Evolutionary conservation across 2,329 filamentous ascomycete species (phyloP).

Genomic region (Rutstroemia sp.): DNA sequence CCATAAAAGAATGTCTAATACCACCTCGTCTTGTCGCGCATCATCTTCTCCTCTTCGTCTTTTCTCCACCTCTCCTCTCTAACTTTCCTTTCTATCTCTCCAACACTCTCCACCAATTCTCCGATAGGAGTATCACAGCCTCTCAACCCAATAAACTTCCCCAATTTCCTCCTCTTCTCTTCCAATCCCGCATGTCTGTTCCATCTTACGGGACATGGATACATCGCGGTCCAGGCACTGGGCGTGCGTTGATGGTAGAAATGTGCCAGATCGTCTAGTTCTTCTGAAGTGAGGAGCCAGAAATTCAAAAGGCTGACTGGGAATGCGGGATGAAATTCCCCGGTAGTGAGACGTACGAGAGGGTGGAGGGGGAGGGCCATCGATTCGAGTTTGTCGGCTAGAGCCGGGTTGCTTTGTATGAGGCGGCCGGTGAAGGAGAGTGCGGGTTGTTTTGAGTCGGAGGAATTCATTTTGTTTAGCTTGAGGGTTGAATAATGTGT

Average conservation of each 20-base stretch:
- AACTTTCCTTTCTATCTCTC: constrained; percentile 33
- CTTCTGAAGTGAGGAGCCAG: constrained; percentile 63
- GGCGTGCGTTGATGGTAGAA: constrained; percentile 67
- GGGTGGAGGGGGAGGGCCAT: constrained; percentile 60
- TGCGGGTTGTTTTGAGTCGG: not conserved
- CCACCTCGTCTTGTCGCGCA: constrained; percentile 20
- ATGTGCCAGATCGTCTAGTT: constrained; percentile 62
- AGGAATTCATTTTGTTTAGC: not conserved
- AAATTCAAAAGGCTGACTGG: constrained; percentile 61
- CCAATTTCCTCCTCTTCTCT: constrained; percentile 63
- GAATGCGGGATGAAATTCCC: constrained; percentile 56
- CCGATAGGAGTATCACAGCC: constrained; percentile 47
- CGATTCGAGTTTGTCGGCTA: constrained; percentile 54
- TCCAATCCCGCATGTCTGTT: constrained; percentile 43
- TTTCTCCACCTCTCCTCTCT: constrained; percentile 32
- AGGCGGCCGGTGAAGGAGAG: not conserved
- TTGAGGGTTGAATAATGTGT: not conserved
- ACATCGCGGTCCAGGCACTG: constrained; percentile 45
- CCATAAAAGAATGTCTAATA: constrained; percentile 13
- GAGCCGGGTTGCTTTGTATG: constrained; percentile 36
- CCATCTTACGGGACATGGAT: constrained; percentile 66
- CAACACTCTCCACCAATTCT: constrained; percentile 20
- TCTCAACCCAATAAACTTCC: constrained; percentile 64
- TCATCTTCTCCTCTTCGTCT: constrained; percentile 22
- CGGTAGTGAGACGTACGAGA: constrained; percentile 56